phyloP scores from a whole-genome alignment of 495 filamentous ascomycete species.

The Xylaria scruposa region DNA sequence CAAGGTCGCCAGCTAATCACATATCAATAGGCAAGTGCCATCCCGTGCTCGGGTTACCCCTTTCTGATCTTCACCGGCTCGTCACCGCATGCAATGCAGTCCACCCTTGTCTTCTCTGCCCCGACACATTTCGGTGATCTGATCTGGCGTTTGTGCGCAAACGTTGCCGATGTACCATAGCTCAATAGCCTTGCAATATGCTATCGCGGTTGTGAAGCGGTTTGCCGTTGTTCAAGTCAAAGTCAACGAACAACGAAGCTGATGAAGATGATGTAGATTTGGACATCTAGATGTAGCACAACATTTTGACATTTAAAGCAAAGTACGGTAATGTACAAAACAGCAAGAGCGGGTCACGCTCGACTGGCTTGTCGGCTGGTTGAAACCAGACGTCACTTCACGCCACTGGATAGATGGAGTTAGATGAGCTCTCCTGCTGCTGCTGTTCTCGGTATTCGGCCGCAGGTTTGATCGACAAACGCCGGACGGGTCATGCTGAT shows the following conservation, averaged over 20 bases:
- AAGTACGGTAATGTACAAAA: slow-evolving; percentile 18
- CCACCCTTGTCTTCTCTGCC: background rate
- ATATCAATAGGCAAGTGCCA: background rate
- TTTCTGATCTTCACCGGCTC: slow-evolving; percentile 9
- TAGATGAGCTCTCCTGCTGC: background rate
- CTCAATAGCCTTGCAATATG: background rate
- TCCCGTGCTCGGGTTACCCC: slow-evolving; percentile 19
- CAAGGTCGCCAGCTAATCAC: background rate
- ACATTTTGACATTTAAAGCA: background rate
- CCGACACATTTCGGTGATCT: slow-evolving; percentile 9
- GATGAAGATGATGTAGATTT: background rate
- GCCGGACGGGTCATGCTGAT: slow-evolving; percentile 14
- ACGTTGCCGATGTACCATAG: background rate
- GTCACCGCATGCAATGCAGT: slow-evolving; percentile 18
- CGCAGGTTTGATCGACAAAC: background rate
- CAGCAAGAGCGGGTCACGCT: background rate
- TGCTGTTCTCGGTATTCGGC: background rate
- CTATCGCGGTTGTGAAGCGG: background rate
- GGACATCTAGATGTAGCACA: background rate
- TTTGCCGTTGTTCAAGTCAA: background rate
- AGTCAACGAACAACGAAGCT: background rate
- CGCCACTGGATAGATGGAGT: background rate
- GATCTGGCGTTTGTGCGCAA: background rate
- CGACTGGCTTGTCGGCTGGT: background rate
- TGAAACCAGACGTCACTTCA: background rate